Base-by-base conservation (phyloP, 2,329 filamentous ascomycete genomes). In the Epichloe sp. region DNA sequence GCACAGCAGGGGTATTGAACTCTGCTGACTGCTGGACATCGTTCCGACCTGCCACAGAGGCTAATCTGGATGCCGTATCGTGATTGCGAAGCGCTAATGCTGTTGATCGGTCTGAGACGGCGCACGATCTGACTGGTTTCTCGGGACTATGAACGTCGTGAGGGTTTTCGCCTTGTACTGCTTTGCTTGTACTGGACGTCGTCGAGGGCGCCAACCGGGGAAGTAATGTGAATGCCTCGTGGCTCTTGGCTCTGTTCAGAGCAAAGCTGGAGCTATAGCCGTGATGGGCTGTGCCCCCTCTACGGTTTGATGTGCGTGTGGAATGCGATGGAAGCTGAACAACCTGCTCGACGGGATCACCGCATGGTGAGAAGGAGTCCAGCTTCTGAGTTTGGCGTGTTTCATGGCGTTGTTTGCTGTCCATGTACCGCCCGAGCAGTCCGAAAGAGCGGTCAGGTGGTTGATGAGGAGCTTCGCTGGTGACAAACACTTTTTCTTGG, bases 171-270 rank as follows among this genome's bases (percentile, higher is more conserved):
- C 5, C 14, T 12, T 23, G 2, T n/a, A 6, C 14, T 41, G 26
- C 35, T 10, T 11, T 21, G 7, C 12, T 19, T 35, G 42, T n/a
- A 11, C 38, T 23, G 35, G 17, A 21, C 10, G 14, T 36, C 7
- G 12, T 26, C 23, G 26, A 41, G 5, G 37, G 37, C 14, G 40
- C 21, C 12, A 56, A 21, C 21, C 50, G 50, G 15, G 60, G 57
- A 6, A 61, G 53, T 4, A 62, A 49, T 1, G 60, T 62, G 23
- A 55, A 55, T 10, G 57, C 54, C 23, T 56, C 55, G 35, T 56
- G 52, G 23, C 51, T 54, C 19, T 56, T 57, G n/a, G 54, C 48
- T 41, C 52, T 55, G 54, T 61, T 55, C 11, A 61, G 47, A 23
- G 53, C 48, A 40, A 60, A 59, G 49, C 54, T 61, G 52, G 57